Base-by-base conservation (phyloP, 768 basidiomycete genomes). In the Suillus lakei region DNA sequence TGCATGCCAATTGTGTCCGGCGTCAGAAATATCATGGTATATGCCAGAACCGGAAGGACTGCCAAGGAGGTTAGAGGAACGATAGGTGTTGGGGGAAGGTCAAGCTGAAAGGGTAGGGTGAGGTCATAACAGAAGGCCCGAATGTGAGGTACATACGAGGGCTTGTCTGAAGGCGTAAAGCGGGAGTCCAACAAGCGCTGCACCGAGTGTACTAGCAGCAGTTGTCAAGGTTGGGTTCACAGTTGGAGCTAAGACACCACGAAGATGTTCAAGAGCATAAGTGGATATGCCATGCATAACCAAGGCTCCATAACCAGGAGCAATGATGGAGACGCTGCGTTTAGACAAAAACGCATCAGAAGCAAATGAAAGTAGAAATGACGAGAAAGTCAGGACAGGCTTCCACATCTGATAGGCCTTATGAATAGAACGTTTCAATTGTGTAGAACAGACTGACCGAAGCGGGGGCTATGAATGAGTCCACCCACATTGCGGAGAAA, bases 241-340 rank as follows among this genome's bases (percentile, higher is more conserved):
- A 4, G 85, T 84, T 26, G 88, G 86, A 5, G 85, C 82, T 30
- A 92, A 74, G 36, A 85, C 80, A 54, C 83, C 79, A 51, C 86
- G 78, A 5, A 90, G 87, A 67, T 91, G 86, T 55, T 91, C 88
- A 50, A 90, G 77, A 30, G 85, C 87, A 64, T 78, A 85, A 0
- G 90, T 88, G 3, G 86, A 80, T 26, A 90, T 69, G 4, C 85
- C 86, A 71, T 92, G 85, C 3, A 89, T 69, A 18, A 83, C 66
- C 13, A 93, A 74, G 4, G 90, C 91, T 8, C 83, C 84, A 77
- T 94, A 93, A 18, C 89, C 90, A 3, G 88, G 89, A 32, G 87
- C 66, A 56, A 81, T 79, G 44, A 43, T 68, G 83, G 70, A 62
- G 78, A 82, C 36, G 71, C 68, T n/a, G 75, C 70, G 56, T 72